Evolutionary conservation across 2,329 filamentous ascomycete genomes (phyloP), one percentile per base, ranked within the genome.

Genomic region (Rutstroemia sp.): DNA sequence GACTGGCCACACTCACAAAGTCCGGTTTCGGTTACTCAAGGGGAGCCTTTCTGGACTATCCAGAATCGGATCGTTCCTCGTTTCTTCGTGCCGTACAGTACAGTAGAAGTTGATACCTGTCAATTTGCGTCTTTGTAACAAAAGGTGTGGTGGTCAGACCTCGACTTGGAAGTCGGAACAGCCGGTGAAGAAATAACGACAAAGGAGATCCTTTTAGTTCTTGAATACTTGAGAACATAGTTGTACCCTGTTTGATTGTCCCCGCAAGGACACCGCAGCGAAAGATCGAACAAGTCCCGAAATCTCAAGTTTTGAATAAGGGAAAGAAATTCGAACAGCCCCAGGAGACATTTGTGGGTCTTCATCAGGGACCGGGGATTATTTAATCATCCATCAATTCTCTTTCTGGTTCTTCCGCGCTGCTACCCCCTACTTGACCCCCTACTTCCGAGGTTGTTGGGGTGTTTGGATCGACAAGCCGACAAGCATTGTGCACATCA

Each of bases 141-240:
- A 23, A 23, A 38, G 41, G 58, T 52, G 50, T 56, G 49, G 58
- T 61, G 59, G 54, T 57, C 56, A 59, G 57, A 62, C 59, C 51
- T 56, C 16, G 5, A 42, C 39, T 18, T 42, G 18, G 39, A 34
- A 42, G 6, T 5, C 39, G 39, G 39, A 42, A 10, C 16, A 42
- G 5, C 9, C 14, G 16, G 18, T n/a, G 18, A 19, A 19, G 39
- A 19, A 34, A 34, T 34, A 6, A 8, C n/a, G 39, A 19, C 39
- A 10, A 19, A 18, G n/a, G n/a, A 19, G 39, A 42, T 42, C 39
- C 39, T 18, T 42, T 42, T 42, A 5, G 16, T 42, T n/a, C 5
- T 19, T n/a, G 30, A 10, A 34, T 34, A 12, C 9, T 12, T 19
- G 19, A 18, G 39, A 42, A n/a, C 14, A n/a, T 42, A 19, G 16